phyloP scores from a whole-genome alignment of 805 yeast species.

The Yarrowia alimentaria region DNA sequence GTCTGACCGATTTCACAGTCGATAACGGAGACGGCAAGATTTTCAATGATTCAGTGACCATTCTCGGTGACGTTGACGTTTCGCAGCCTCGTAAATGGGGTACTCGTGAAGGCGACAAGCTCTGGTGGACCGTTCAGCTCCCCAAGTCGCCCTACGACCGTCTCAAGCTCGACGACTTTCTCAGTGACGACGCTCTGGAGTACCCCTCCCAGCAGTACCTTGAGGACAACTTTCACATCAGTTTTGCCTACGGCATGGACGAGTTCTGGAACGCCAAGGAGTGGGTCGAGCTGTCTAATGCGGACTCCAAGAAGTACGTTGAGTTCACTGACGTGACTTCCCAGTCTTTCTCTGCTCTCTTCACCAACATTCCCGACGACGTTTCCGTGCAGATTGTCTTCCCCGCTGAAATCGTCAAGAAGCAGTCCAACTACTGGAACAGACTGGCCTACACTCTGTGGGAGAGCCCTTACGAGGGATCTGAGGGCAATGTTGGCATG shows the following conservation, averaged over 20 bases:
- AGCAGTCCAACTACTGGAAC: slow-evolving; percentile 3
- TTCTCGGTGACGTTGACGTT: slow-evolving; percentile 1
- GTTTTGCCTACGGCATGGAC: neutral
- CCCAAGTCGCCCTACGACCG: slow-evolving; percentile 13
- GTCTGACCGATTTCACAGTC: neutral
- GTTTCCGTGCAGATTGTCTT: neutral
- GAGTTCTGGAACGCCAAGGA: neutral
- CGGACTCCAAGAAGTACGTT: neutral
- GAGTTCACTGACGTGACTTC: neutral
- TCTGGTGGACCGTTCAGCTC: slow-evolving; percentile 3
- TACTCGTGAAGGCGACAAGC: neutral
- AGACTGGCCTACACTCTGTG: neutral
- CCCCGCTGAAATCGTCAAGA: slow-evolving; percentile 3
- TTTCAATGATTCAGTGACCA: slow-evolving; percentile 1
- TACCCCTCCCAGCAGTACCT: neutral
- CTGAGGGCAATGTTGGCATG: too few relatives aligned
- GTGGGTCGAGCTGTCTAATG: neutral
- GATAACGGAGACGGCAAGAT: slow-evolving; percentile 3
- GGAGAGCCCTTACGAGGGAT: too few relatives aligned
- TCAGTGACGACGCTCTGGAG: neutral
- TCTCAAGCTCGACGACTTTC: neutral
- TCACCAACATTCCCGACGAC: slow-evolving; percentile 9
- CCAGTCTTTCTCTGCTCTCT: neutral
- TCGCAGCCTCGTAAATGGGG: neutral
- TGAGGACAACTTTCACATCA: neutral